Base-by-base conservation (phyloP, 768 basidiomycete genomes). In the Asterophora lycoperdoides region DNA sequence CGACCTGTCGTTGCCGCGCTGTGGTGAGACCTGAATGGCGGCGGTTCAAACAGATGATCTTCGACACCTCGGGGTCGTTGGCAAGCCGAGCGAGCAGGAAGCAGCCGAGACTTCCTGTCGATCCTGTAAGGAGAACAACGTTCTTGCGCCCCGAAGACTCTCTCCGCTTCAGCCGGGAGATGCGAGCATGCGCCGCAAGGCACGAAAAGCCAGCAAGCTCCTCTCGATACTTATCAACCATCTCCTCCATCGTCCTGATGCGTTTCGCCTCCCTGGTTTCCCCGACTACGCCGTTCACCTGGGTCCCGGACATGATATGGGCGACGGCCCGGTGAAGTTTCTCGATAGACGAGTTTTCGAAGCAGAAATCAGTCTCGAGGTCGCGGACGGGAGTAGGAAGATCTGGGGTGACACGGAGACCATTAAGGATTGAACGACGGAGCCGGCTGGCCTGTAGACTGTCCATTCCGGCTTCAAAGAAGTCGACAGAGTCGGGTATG, bases 381-480 rank as follows among this genome's bases (percentile, higher is more conserved):
- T 61, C 54, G 13, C 46, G 30, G 4, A 62, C 45, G 2, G 60
- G 56, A 14, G 20, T 35, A 1, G 55, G 53, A 15, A 60, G 56
- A 13, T 52, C 49, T 1, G 54, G 49, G 7, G 64, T 66, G 17
- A 52, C 56, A 11, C 56, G 60, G 8, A 68, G 55, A 20, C 56
- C 48, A 20, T 54, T 58, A 8, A 66, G 38, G 36, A 69, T 53
- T 6, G 60, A 57, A 6, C 65, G 60, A n/a, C 65, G 64, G 17
- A 73, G 57, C 11, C 67, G 52, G 39, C 56, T 66, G 9, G 70
- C 69, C 38, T 72, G 71, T 26, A 72, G 44, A 44, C 69, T 70
- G 48, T 72, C 70, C 70, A 73, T 68, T 1, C 71, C 71, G 1
- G 56, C 58, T 55, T 72, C 70, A 47, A 73, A 72, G 45, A 73